A percentile compares a stretch with the other conserved stretches of the same genome.
Evolutionary conservation across 2,329 filamentous ascomycete genomes (phyloP).

Genomic region (Fusarium secorum): DNA sequence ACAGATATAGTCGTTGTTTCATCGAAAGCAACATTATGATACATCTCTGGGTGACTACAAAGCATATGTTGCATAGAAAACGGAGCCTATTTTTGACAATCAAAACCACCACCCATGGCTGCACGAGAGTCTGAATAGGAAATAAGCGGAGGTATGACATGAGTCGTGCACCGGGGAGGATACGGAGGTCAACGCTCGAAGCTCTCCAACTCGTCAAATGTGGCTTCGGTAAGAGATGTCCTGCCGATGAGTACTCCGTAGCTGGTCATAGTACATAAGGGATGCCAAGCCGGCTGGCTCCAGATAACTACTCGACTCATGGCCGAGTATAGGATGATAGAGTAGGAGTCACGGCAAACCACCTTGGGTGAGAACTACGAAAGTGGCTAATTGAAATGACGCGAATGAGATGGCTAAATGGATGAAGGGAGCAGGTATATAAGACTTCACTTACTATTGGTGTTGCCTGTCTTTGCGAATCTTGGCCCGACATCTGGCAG

Average conservation of each 20-base stretch:
- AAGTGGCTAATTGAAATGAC: neutral
- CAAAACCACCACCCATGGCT: neutral
- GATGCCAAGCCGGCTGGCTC: constrained; percentile 24
- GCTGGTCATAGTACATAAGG: constrained; percentile 15
- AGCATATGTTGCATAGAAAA: neutral
- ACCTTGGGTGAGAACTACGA: constrained; percentile 9
- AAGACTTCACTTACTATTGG: constrained; percentile 20
- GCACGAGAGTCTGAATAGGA: neutral
- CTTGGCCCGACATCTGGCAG: constrained; percentile 8
- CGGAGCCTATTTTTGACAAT: neutral
- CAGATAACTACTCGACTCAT: constrained; percentile 25
- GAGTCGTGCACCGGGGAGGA: constrained; percentile 22
- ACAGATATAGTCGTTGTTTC: neutral
- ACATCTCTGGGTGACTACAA: neutral
- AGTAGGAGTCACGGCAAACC: constrained; percentile 23
- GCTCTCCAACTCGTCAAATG: constrained; percentile 6
- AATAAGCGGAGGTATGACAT: constrained; percentile 15
- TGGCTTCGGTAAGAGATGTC: constrained; percentile 3
- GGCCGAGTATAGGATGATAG: constrained; percentile 2
- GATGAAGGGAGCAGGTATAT: constrained; percentile 16
- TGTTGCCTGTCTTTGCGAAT: constrained; percentile 20
- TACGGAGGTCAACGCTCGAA: constrained; percentile 5
- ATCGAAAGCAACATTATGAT: neutral
- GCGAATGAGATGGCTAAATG: neutral
- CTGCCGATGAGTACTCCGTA: neutral